Base-by-base conservation (phyloP, 2,329 filamentous ascomycete species). In the Ophiostoma quercus region DNA sequence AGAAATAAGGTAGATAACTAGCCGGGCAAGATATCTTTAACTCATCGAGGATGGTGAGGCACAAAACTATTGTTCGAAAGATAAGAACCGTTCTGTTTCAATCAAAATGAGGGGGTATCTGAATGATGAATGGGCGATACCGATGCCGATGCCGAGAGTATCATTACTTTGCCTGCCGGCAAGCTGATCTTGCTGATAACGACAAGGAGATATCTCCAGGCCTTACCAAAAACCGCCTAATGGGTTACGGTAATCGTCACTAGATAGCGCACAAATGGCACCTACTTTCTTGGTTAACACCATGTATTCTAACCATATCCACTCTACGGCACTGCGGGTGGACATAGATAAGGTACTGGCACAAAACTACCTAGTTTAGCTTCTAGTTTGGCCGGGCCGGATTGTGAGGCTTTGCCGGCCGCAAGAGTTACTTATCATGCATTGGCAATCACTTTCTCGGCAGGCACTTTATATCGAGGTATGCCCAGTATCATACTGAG, bases 391-490 rank as follows among this genome's bases (percentile, higher is more conserved):
- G 12, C 25, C 57, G 57, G 11, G 57, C 57, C 57, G 57, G 25
- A 19, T 32, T 16, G 14, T 14, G 7, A 32, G 25, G 4, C 4
- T 19, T 25, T 62, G 57, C 54, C 60, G 54, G 37, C 19, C 67
- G 37, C 19, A 32, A 32, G n/a, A 41, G 12, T 25, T 62, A 5
- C 57, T 34, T 62, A 62, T 62, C 57, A 6, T 69, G 37, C 37
- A 7, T 39, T 29, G 16, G 60, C 22, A 22, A 22, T 66, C 4
- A 25, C 16, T 22, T 66, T 66, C 63, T 43, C 63, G 63, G 63
- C 63, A 41, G 63, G 63, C 63, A 66, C 16, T 63, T 63, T 63
- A 63, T 37, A 63, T 63, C 32, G 9, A 22, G 16, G 60, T 63
- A 63, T 63, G 32, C 60, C 60, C 60, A 16, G 60, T 37, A 16